Percentiles rank a stretch among this genome's conserved stretches.
Conservation (phyloP, 1,284 basidiomycete species). For the Rhodotorula sp. region DNA sequence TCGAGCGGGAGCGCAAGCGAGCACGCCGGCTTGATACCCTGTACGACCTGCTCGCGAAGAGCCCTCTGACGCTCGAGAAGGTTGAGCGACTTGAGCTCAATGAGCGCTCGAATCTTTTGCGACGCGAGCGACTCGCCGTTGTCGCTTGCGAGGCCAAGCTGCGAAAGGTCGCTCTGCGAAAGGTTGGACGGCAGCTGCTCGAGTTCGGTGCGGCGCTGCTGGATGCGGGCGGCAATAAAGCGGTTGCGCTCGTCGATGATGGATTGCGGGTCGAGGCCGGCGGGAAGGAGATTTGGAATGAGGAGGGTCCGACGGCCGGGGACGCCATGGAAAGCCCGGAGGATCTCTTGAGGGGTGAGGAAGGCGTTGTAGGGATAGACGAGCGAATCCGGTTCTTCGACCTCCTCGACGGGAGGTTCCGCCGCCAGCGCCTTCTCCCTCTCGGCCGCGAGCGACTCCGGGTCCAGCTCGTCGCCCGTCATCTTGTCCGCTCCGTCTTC, state of each 20-base stretch:
- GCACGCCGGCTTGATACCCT: slow-evolving; percentile 84
- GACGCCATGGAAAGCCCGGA: slow-evolving; percentile 12
- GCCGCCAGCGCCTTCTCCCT: slow-evolving; percentile 39
- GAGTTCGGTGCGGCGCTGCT: slow-evolving; percentile 84
- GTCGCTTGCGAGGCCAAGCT: not conserved
- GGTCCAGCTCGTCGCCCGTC: slow-evolving; percentile 17
- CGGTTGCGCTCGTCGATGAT: slow-evolving; percentile 87
- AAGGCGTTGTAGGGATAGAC: slow-evolving; percentile 98
- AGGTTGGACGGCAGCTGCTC: slow-evolving; percentile 79
- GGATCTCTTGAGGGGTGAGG: slow-evolving; percentile 60
- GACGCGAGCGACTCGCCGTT: slow-evolving; percentile 44
- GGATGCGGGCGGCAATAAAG: slow-evolving; percentile 83
- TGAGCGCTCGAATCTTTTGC: slow-evolving; percentile 77
- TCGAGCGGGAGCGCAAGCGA: slow-evolving; percentile 71
- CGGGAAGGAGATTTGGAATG: slow-evolving; percentile 78
- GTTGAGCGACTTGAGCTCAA: slow-evolving; percentile 90
- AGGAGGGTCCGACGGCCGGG: slow-evolving; percentile 70
- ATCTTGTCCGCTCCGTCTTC: slow-evolving; percentile 25
- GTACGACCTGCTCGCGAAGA: slow-evolving; percentile 80
- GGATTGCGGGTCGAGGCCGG: slow-evolving; percentile 88
- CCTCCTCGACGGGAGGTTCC: slow-evolving; percentile 50
- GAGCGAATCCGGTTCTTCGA: slow-evolving; percentile 75
- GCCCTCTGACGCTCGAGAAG: slow-evolving; percentile 86
- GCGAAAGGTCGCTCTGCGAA: slow-evolving; percentile 52
- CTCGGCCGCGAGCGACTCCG: slow-evolving; percentile 18